These are phyloP conservation scores for Paramecium sonneborni DNA, from an alignment of 73 alveolate species.

Conservation along the genomic window DNA sequence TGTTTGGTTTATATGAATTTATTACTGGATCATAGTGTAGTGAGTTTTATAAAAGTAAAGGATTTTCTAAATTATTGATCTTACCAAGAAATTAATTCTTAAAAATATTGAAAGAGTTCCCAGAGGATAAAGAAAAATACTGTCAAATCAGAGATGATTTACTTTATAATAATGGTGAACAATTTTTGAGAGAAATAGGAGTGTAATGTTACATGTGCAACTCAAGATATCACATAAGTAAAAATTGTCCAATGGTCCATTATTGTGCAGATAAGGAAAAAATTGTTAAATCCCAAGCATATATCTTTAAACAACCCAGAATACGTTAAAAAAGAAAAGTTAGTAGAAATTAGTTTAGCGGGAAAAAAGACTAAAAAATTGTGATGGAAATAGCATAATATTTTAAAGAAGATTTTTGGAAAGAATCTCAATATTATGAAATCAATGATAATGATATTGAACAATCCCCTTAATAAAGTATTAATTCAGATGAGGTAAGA, in stretches of 20 bases:
- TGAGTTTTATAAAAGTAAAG: constrained; percentile 15
- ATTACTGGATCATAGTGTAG: neutral
- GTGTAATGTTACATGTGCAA: neutral
- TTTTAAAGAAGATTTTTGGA: constrained; percentile 30
- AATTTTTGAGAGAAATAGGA: constrained; percentile 4
- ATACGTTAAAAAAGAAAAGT: neutral
- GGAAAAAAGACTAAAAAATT: neutral
- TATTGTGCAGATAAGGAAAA: constrained; percentile 31
- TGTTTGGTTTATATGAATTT: constrained; percentile 32
- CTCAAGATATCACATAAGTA: neutral
- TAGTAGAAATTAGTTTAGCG: neutral
- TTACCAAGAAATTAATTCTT: constrained; percentile 27
- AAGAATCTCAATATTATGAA: neutral
- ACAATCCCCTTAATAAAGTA: neutral
- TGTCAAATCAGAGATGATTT: constrained; percentile 31
- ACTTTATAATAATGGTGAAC: constrained; percentile 21
- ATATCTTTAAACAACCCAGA: neutral
- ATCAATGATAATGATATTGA: neutral
- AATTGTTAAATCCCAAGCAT: neutral
- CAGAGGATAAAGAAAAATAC: constrained; percentile 20
- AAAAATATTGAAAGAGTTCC: neutral
- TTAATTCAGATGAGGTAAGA: neutral
- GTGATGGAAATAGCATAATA: neutral
- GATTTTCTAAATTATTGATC: constrained; percentile 29
- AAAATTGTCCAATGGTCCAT: neutral